Evolutionary conservation across 768 basidiomycete genomes (phyloP).

Genomic region (Dioszegia crocea): DNA sequence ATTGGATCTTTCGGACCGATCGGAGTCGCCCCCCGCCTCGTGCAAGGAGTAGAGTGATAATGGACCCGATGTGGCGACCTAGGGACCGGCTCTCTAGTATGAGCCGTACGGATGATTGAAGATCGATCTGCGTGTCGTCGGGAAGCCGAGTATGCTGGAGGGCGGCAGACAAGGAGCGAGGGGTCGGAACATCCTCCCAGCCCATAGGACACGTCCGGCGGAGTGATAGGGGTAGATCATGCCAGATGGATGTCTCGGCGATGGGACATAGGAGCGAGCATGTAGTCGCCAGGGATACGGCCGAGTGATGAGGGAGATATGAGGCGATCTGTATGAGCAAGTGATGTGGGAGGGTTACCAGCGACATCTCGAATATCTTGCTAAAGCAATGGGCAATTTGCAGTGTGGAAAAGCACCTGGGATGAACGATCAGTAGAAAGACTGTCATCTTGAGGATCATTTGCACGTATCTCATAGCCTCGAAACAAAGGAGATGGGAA

Average conservation of each 20-base stretch:
- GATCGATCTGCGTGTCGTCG: too few relatives aligned
- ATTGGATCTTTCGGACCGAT: slow-evolving; percentile 7
- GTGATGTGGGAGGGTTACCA: neutral
- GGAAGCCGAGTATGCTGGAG: too few relatives aligned
- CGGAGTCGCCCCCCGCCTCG: neutral
- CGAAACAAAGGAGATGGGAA: neutral
- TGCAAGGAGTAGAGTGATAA: neutral
- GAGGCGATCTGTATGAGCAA: neutral
- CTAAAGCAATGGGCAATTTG: too few relatives aligned
- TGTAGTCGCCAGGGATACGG: slow-evolving; percentile 6
- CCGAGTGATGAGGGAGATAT: neutral
- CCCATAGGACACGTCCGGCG: neutral
- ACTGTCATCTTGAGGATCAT: too few relatives aligned
- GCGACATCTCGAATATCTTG: too few relatives aligned
- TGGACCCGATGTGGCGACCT: neutral
- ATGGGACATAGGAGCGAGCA: neutral
- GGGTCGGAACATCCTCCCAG: neutral
- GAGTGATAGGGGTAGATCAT: slow-evolving; percentile 5
- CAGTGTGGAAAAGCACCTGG: too few relatives aligned
- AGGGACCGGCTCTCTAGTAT: too few relatives aligned
- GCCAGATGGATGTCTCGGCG: neutral
- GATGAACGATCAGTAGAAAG: too few relatives aligned
- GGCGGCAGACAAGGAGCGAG: neutral
- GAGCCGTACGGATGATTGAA: too few relatives aligned
- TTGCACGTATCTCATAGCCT: too few relatives aligned